Conservation (phyloP, 352 stramenopile species). For the Globisporangium parvum region DNA sequence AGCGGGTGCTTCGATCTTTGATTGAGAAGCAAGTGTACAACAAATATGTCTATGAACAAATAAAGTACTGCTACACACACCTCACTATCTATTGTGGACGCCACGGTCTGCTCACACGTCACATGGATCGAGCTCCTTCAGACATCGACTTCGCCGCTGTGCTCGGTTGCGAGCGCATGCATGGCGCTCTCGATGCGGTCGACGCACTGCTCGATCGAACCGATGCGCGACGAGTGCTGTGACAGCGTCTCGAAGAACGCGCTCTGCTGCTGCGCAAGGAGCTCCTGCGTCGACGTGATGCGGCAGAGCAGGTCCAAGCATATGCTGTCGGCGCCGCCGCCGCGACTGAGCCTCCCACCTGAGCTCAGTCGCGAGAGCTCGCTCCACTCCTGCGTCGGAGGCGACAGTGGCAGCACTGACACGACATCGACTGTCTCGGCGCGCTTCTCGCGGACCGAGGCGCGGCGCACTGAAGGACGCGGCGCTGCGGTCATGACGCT, state of each 20-base stretch:
- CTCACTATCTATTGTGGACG: too few relatives aligned
- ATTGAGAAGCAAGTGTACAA: too few relatives aligned
- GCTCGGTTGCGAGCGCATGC: background rate
- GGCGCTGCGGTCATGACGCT: background rate
- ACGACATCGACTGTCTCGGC: background rate
- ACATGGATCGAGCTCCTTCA: too few relatives aligned
- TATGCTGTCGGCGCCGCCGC: background rate
- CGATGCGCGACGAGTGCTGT: constrained; percentile 47
- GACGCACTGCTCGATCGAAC: constrained; percentile 39
- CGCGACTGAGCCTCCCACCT: background rate
- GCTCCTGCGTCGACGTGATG: constrained; percentile 61
- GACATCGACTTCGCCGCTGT: background rate
- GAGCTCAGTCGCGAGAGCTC: too few relatives aligned
- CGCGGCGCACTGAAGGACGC: too few relatives aligned
- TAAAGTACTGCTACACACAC: too few relatives aligned
- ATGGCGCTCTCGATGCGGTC: constrained; percentile 39
- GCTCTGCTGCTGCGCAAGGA: constrained; percentile 49
- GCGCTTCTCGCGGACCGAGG: background rate
- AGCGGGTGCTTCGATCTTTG: too few relatives aligned
- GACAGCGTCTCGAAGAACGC: constrained; percentile 33
- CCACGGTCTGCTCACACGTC: too few relatives aligned
- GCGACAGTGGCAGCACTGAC: background rate
- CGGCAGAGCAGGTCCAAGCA: constrained; percentile 51
- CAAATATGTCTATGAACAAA: too few relatives aligned
- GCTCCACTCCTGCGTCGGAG: too few relatives aligned